Evolutionary conservation across 306 rosid species (phyloP).

Genomic region (Hippophae gyantsensis): DNA sequence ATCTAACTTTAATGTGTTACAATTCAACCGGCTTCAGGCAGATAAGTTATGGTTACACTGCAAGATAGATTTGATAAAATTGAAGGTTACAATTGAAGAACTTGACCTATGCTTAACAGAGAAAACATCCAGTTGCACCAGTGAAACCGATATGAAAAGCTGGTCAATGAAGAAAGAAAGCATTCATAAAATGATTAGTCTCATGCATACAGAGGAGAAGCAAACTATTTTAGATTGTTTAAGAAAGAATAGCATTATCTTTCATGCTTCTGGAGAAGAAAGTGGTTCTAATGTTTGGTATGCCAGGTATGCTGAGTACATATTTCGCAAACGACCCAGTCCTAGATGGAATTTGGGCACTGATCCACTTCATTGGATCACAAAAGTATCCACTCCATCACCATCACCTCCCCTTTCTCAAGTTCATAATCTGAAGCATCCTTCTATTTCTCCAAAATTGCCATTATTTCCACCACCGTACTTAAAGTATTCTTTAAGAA

Average conservation of each 20-base stretch:
- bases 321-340: conserved; percentile 26
- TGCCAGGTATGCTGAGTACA: conserved; percentile 14
- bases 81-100: conserved; percentile 35
- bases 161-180: conserved; percentile 30
- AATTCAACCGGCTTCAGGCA: conserved; percentile 48
- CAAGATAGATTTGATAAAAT: conserved; percentile 46
- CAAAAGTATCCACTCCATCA: conserved; percentile 22
- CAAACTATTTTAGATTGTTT: conserved; percentile 52
- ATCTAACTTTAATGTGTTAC: conserved; percentile 24
- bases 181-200: conserved; percentile 31
- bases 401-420: neutral
- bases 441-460: conserved; percentile 8
- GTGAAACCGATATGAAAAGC: conserved; percentile 26
- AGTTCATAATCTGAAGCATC: conserved; percentile 3
- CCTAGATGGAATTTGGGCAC: conserved; percentile 51
- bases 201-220: conserved; percentile 44
- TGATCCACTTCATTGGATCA: conserved; percentile 18
- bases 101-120: conserved; percentile 31
- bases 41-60: conserved; percentile 51
- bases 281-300: conserved; percentile 36
- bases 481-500: conserved; percentile 7
- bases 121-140: conserved; percentile 23
- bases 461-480: neutral
- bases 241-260: conserved; percentile 28
- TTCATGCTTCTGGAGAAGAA: conserved; percentile 43